Evolutionary conservation across 345 rosid genomes (phyloP), one percentile per base, ranked within the genome.

Genomic region (Gossypium australe): DNA sequence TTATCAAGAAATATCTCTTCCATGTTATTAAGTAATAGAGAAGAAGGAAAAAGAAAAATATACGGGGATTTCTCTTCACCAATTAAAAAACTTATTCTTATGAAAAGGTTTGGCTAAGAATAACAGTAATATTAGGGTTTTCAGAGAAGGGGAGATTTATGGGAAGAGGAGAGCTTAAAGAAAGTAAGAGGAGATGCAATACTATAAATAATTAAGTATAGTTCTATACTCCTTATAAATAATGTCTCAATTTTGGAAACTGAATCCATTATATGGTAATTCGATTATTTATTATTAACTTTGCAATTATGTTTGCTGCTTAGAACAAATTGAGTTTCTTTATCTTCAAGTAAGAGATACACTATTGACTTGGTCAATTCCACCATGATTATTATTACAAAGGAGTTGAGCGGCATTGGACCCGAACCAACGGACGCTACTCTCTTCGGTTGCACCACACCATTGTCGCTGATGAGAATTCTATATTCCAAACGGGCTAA

Each of bases 401-500:
- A 10, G 16, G 85, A 78, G 20, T 85, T 85, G 20, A 82, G 82
- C 34, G 85, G 87, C 85, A 85, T 78, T 62, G 85, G 84, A 58
- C 87, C 87, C 0, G 85, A 85, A 11, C 85, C 87, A 49, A 82
- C 66, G 27, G 82, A 82, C 12, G 87, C 84, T 5, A 80, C 84
- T 49, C 74, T 78, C 77, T 76, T 80, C 0, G 84, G 85, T 48
- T 76, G 79, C 53, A 71, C 38, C 17, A 78, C 58, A 0, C 78
- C 81, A 51, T 78, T 76, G 11, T 80, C 78, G 34, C 22, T 67
- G 2, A 82, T 67, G 2, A 82, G 77, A 55, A 85, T 76, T 44
- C 44, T 72, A 34, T 62, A 38, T 65, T 82, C 85, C 58, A 80
- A 41, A 48, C 51, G 11, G 45, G 82, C 84, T 29, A 85, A 71